Evolutionary conservation across 495 filamentous ascomycete genomes (phyloP).

Genomic region (Neurospora pannonica): DNA sequence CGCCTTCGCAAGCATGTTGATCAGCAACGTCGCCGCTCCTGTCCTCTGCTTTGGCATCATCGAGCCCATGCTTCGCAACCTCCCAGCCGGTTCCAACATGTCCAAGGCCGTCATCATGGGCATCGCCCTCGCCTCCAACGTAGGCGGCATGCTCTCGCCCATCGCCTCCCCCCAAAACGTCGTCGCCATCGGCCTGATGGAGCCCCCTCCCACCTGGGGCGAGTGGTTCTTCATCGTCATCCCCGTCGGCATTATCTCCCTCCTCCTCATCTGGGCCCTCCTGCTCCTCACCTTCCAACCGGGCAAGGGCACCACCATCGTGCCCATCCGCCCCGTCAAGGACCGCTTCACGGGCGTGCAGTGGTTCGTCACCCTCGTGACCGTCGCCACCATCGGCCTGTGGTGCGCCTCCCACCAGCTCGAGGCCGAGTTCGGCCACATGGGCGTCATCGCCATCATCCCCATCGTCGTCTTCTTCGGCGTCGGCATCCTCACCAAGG

Average conservation of each 20-base stretch:
- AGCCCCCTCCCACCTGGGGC: slow-evolving; percentile 79
- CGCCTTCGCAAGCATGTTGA: slow-evolving; percentile 96
- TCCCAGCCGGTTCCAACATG: slow-evolving; percentile 81
- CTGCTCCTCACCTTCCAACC: slow-evolving; percentile 79
- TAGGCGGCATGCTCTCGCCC: slow-evolving; percentile 90
- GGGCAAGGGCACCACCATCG: slow-evolving; percentile 75
- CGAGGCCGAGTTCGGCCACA: slow-evolving; percentile 82
- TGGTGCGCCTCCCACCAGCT: slow-evolving; percentile 92
- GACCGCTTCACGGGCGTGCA: slow-evolving; percentile 84
- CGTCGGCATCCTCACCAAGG: slow-evolving; percentile 93
- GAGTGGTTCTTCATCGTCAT: slow-evolving; percentile 95
- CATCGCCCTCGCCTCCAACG: slow-evolving; percentile 90
- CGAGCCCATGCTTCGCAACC: slow-evolving; percentile 88
- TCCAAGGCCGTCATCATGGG: slow-evolving; percentile 92
- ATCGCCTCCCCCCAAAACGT: slow-evolving; percentile 98
- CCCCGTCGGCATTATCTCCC: slow-evolving; percentile 83
- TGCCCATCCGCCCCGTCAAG: slow-evolving; percentile 79
- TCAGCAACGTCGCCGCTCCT: slow-evolving; percentile 94
- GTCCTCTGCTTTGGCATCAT: slow-evolving; percentile 98
- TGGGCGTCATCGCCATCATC: slow-evolving; percentile 97
- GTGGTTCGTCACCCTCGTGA: slow-evolving; percentile 83
- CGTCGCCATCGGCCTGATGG: slow-evolving; percentile 91
- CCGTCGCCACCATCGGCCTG: slow-evolving; percentile 74
- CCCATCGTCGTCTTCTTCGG: slow-evolving; percentile 95
- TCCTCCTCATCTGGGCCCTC: slow-evolving; percentile 81